Percentiles rank a stretch among this genome's conserved stretches.
These are phyloP conservation scores for Platismatia glauca DNA, from an alignment of 495 filamentous ascomycete genomes.

Conservation along the genomic window DNA sequence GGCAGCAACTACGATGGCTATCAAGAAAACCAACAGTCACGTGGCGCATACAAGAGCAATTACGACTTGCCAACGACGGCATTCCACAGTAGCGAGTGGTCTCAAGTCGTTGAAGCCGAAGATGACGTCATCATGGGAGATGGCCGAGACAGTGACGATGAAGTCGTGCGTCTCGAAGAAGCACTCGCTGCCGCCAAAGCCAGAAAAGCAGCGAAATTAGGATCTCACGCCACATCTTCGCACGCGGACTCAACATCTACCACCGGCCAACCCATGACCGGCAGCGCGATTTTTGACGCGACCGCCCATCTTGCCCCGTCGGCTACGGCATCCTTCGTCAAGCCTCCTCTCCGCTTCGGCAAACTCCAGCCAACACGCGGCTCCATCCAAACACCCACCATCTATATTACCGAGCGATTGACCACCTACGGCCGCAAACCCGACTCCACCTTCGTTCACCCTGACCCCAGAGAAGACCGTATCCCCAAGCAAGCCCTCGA, in stretches of 20 bases:
- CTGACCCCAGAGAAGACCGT: slow-evolving; percentile 48
- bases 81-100: slow-evolving; percentile 12
- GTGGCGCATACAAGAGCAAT: slow-evolving; percentile 3
- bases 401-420: slow-evolving; percentile 54
- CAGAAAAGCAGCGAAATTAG: background rate
- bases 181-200: slow-evolving; percentile 3
- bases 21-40: slow-evolving; percentile 6
- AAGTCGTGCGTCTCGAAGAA: slow-evolving; percentile 1
- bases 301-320: background rate
- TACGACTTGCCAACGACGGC: slow-evolving; percentile 8
- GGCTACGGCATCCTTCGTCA: slow-evolving; percentile 24
- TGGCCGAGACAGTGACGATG: background rate
- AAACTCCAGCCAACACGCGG: slow-evolving; percentile 37
- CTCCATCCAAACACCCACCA: slow-evolving; percentile 44
- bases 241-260: background rate
- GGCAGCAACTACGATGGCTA: background rate
- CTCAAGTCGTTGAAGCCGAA: background rate
- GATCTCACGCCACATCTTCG: background rate
- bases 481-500: slow-evolving; percentile 77
- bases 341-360: slow-evolving; percentile 37
- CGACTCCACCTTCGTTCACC: slow-evolving; percentile 52
- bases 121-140: background rate
- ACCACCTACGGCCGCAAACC: slow-evolving; percentile 66
- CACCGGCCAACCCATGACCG: background rate
- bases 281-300: slow-evolving; percentile 19